Evolutionary conservation across 805 yeast species (phyloP).

Genomic region (Clavispora santaluciae): DNA sequence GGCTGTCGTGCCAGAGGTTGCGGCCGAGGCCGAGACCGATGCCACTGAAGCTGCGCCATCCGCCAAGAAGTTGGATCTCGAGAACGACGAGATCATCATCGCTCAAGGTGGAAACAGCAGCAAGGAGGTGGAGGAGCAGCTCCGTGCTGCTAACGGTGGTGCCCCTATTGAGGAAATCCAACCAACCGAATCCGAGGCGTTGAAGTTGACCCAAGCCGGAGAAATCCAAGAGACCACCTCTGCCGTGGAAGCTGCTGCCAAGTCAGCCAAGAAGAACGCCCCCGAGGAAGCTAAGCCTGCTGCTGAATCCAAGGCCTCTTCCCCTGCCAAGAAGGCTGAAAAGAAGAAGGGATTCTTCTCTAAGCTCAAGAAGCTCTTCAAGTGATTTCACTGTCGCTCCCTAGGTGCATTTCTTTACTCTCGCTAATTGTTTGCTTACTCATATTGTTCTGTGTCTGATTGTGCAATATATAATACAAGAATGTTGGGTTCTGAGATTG

Average conservation of each 20-base stretch:
- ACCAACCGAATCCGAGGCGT: constrained; percentile 37
- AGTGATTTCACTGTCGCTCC: constrained; percentile 8
- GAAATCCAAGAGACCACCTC: constrained; percentile 9
- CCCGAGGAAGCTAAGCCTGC: constrained; percentile 5
- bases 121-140: constrained; percentile 29
- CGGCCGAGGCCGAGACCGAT: constrained; percentile 6
- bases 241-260: constrained; percentile 1
- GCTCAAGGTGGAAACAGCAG: constrained; percentile 31
- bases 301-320: constrained; percentile 6
- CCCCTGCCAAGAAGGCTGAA: constrained; percentile 18
- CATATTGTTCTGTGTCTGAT: not conserved
- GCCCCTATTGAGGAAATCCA: constrained; percentile 39
- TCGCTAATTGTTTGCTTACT: constrained; percentile 1
- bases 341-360: constrained; percentile 40
- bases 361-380: constrained; percentile 38
- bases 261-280: constrained; percentile 6
- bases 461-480: not conserved
- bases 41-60: constrained; percentile 17
- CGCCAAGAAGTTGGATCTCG: constrained; percentile 4
- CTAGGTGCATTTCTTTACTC: not conserved
- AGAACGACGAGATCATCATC: constrained; percentile 29
- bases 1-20: constrained; percentile 12
- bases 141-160: constrained; percentile 31
- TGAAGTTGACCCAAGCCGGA: constrained; percentile 33
- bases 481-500: not conserved